Conservation (phyloP, 805 yeast species). For the Barnettozyma botsteinii region DNA sequence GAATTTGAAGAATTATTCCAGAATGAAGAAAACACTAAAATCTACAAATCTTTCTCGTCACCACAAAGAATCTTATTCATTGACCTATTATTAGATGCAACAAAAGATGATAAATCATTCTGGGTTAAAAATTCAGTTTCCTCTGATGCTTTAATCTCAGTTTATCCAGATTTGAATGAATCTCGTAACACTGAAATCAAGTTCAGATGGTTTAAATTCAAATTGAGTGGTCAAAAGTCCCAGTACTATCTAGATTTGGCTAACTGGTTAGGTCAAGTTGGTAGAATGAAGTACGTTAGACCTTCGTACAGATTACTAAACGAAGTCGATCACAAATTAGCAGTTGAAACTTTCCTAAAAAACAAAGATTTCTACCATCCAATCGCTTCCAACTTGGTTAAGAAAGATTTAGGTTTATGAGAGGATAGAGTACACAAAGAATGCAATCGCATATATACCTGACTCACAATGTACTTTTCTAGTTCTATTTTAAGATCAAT, state of each 20-base stretch:
- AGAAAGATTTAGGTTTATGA: conserved; percentile 61
- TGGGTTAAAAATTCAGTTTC: conserved; percentile 31
- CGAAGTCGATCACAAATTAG: conserved; percentile 58
- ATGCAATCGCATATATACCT: too few species aligned
- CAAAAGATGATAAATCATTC: conserved; percentile 36
- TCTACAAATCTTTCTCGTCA: conserved; percentile 51
- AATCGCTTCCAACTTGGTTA: conserved; percentile 76
- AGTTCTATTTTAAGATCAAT: too few species aligned
- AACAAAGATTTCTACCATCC: conserved; percentile 69
- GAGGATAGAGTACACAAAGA: too few species aligned
- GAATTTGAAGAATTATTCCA: conserved; percentile 16
- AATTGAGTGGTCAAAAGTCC: conserved; percentile 46
- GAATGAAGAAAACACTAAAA: conserved; percentile 18
- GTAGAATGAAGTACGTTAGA: conserved; percentile 91
- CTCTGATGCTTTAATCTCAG: conserved; percentile 29
- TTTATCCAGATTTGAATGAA: conserved; percentile 35
- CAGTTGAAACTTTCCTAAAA: conserved; percentile 57
- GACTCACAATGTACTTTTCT: too few species aligned
- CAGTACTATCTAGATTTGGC: conserved; percentile 51
- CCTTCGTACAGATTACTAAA: conserved; percentile 72
- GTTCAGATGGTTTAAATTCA: conserved; percentile 69
- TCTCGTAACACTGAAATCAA: conserved; percentile 77
- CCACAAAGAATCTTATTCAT: conserved; percentile 77
- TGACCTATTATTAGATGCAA: conserved; percentile 52
- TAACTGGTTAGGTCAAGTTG: conserved; percentile 84